Conservation (phyloP, 2,329 filamentous ascomycete genomes). For the Trichoderma gracile region DNA sequence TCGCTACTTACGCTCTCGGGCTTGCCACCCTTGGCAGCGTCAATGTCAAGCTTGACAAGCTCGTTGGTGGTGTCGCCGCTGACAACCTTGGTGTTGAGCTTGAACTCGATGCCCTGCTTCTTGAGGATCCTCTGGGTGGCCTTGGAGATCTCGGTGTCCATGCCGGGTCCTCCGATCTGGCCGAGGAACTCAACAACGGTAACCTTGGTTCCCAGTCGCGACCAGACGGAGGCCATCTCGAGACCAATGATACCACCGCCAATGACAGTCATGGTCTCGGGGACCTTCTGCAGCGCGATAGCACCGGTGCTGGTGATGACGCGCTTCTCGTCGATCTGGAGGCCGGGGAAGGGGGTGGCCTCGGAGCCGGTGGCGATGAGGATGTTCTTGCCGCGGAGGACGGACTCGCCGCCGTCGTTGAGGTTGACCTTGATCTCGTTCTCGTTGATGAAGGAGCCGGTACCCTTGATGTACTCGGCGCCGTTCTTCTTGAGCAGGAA, state of each 20-base stretch:
- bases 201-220: constrained; percentile 86
- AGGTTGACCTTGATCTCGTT: constrained; percentile 90
- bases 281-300: constrained; percentile 83
- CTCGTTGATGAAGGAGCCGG: constrained; percentile 82
- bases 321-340: constrained; percentile 96
- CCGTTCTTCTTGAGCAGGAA: constrained; percentile 99
- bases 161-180: constrained; percentile 96
- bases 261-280: constrained; percentile 95
- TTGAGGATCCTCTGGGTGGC: constrained; percentile 85
- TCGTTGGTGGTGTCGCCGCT: constrained; percentile 79
- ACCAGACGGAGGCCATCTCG: constrained; percentile 99
- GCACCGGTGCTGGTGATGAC: constrained; percentile 96
- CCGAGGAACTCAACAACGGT: constrained; percentile 96
- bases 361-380: constrained; percentile 96
- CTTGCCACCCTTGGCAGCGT: constrained; percentile 96
- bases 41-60: constrained; percentile 77
- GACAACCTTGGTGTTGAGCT: constrained; percentile 93
- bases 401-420: constrained; percentile 87
- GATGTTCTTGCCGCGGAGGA: constrained; percentile 90
- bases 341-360: constrained; percentile 91
- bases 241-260: constrained; percentile 98
- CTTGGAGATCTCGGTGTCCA: constrained; percentile 95
- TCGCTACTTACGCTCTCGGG: constrained; percentile 70
- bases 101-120: constrained; percentile 98
- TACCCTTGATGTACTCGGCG: constrained; percentile 95